Evolutionary conservation across 441 rosid genomes (phyloP).

Genomic region (Gossypium davidsonii): DNA sequence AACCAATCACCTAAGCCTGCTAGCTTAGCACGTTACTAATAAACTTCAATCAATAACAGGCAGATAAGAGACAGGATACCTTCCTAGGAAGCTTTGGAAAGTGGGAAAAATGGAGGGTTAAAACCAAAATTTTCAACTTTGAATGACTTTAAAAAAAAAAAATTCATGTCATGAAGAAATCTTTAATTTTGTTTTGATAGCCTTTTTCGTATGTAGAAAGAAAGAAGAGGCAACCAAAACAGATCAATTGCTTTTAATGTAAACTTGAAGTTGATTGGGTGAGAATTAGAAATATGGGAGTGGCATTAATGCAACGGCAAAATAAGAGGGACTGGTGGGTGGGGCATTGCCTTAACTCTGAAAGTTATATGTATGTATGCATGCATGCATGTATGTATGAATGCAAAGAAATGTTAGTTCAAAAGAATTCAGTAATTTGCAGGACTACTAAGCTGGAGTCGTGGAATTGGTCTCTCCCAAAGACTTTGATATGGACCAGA

Average conservation of each 20-base stretch:
- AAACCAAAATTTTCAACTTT: too few species aligned
- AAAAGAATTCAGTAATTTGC: not conserved
- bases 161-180: too few species aligned
- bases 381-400: too few species aligned
- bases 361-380: not conserved
- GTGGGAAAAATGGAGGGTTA: not conserved
- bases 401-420: not conserved
- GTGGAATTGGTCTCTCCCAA: not conserved
- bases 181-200: not conserved
- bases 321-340: not conserved
- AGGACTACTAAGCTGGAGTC: not conserved
- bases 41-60: not conserved
- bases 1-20: not conserved
- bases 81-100: not conserved
- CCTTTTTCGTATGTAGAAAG: conserved; percentile 9
- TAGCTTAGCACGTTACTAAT: not conserved
- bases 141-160: not conserved
- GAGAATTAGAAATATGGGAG: not conserved
- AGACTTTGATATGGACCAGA: not conserved
- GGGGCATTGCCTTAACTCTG: not conserved
- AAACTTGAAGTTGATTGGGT: conserved; percentile 19
- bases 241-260: conserved; percentile 2
- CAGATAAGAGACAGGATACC: not conserved
- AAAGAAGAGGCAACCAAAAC: not conserved
- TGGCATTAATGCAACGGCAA: not conserved